Evolutionary conservation across 129 eudicot genomes (phyloP), one percentile per base, ranked within the genome.

Genomic region (Ambrosia trifida): DNA sequence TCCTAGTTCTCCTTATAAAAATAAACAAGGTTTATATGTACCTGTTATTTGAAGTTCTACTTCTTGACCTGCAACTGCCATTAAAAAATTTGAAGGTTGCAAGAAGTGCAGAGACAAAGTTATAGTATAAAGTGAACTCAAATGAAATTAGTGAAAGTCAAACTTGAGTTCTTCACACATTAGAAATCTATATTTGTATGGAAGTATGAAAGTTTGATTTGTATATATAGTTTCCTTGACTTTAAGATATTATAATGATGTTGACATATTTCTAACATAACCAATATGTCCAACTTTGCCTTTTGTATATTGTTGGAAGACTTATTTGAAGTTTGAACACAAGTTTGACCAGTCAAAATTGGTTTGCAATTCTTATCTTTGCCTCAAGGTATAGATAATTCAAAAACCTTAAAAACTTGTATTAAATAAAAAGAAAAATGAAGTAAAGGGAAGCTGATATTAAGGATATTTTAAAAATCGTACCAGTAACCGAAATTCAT

Each of bases 61-160:
- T 73, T 66, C 85, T 78, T 74, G 81, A 78, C 19, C 67, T 31
- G 72, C 65, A 69, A 38, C 78, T 41, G 80, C 83, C 88, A 77
- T 80, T 56, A 44, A 77, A 33, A 12, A 45, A 61, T 18, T 49
- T 7, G 54, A 13, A 40, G 50, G 3, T 10, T 54, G 33, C 11
- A 67, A 72, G 69, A 36, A 46, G 20, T 47, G 24, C 19, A 38
- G 40, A 14, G 46, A 3, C 20, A 12, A 58, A 19, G 16, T 66
- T 66, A 31, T 32, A 36, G 50, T n/a, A 44, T 64, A 75, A 31
- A 66, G 79, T 58, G 64, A 75, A 65, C 45, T 40, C 12, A 14
- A 69, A 14, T 19, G 64, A 69, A 69, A 69, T 14, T 52, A 11
- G 64, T n/a, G 13, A 74, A 80, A 68, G 60, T 62, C 75, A 49